A percentile compares a stretch with the other conserved stretches of the same genome.
phyloP scores from a whole-genome alignment of 73 alveolate genomes.

The Urostyla sp. region DNA sequence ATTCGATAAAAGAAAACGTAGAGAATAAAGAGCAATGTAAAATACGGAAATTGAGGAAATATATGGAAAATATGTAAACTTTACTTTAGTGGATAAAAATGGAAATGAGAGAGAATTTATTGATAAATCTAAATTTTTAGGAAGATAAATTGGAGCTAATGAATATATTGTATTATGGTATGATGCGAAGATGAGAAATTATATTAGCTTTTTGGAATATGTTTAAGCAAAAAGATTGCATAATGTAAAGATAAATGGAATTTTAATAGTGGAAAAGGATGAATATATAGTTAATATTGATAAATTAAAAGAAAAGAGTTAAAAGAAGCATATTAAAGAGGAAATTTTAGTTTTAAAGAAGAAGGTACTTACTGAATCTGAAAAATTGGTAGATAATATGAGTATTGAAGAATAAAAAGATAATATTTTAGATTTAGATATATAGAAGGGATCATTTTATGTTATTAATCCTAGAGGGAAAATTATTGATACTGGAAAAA shows the following conservation, averaged over 20 bases:
- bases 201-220: constrained; percentile 30
- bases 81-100: neutral
- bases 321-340: constrained; percentile 10
- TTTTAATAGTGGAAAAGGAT: constrained; percentile 43
- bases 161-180: constrained; percentile 56
- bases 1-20: constrained; percentile 29
- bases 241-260: neutral
- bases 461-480: constrained; percentile 46
- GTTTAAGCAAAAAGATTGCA: constrained; percentile 46
- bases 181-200: constrained; percentile 67
- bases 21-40: constrained; percentile 45
- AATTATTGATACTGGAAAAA: constrained; percentile 56
- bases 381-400: neutral
- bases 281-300: constrained; percentile 49
- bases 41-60: constrained; percentile 52
- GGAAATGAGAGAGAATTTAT: too few species aligned
- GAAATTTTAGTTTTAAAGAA: neutral
- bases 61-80: neutral
- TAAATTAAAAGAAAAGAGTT: constrained; percentile 3
- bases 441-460: constrained; percentile 60
- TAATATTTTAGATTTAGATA: constrained; percentile 20
- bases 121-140: too few species aligned
- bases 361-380: neutral
- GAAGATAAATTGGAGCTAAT: neutral
- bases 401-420: constrained; percentile 11